Evolutionary conservation across 331 rosid genomes (phyloP).

Genomic region (Acacia concinna): DNA sequence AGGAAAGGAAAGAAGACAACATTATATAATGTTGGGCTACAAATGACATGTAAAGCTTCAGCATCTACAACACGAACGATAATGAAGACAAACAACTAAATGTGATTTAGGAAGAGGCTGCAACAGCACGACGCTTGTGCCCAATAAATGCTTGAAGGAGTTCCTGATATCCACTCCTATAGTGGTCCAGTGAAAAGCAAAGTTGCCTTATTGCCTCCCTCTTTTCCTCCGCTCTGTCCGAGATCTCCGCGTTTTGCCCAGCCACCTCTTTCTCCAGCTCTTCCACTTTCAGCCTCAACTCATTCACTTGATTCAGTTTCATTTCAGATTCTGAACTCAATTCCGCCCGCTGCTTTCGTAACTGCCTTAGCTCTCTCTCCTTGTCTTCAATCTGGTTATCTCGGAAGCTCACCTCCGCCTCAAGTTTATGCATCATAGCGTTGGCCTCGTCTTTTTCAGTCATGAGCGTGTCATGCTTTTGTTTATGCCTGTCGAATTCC

Average conservation of each 20-base stretch:
- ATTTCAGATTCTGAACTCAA: slow-evolving; percentile 43
- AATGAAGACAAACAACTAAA: slow-evolving; percentile 3
- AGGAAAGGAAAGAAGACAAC: slow-evolving; percentile 7
- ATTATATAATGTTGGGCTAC: background rate
- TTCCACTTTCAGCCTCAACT: slow-evolving; percentile 51
- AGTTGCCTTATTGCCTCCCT: slow-evolving; percentile 88
- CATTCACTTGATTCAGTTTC: slow-evolving; percentile 39
- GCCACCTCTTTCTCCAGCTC: slow-evolving; percentile 59
- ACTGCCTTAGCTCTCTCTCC: slow-evolving; percentile 39
- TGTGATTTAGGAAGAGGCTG: slow-evolving; percentile 40
- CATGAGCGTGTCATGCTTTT: slow-evolving; percentile 54
- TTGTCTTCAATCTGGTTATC: slow-evolving; percentile 46
- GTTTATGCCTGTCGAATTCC: slow-evolving; percentile 56
- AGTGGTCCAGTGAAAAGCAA: slow-evolving; percentile 73
- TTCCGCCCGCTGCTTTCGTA: slow-evolving; percentile 33
- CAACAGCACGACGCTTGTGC: slow-evolving; percentile 45
- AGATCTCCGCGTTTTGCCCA: slow-evolving; percentile 53
- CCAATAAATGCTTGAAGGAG: slow-evolving; percentile 54
- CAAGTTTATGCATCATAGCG: slow-evolving; percentile 42
- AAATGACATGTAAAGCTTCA: slow-evolving; percentile 16
- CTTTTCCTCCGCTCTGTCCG: slow-evolving; percentile 71
- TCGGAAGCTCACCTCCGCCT: slow-evolving; percentile 49
- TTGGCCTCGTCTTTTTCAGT: slow-evolving; percentile 53
- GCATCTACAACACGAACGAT: slow-evolving; percentile 21
- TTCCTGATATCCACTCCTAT: slow-evolving; percentile 68